Evolutionary conservation across 768 basidiomycete species (phyloP), one percentile per base, ranked within the genome.

Genomic region (Lentinula lateritia): DNA sequence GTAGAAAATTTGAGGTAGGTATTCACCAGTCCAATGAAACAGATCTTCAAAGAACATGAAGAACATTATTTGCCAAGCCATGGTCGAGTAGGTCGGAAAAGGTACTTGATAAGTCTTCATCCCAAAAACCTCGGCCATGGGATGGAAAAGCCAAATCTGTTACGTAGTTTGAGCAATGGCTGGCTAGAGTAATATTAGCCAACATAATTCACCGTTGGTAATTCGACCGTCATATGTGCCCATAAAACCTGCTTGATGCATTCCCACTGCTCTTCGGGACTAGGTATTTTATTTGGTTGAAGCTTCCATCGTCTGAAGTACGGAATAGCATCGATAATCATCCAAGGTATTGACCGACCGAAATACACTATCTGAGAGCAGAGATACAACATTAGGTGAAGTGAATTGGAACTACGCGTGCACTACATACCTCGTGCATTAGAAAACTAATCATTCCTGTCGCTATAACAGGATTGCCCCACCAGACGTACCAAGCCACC

Each of bases 11-110:
- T 3, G 3, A 4, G 1, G 7, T 16, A 12, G 7, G 18, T 20
- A 48, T 20, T 13, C 68, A 86, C 89, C 85, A 70, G 90, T 80
- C 78, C 88, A 98, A 75, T 99, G 96, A 83, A 91, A 98, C 68
- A 89, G 84, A 73, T 98, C 96, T 76, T 99, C 97, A 65, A 97
- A 92, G 71, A 96, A 80, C 74, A 98, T 97, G 81, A 98, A 98
- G 63, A 93, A 74, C 34, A 83, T 83, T 57, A 97, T 74, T 73
- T 96, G 95, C 16, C 83, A 87, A 3, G 78, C 73, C 82, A 95
- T 90, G 7, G 80, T 80, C 66, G 78, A 79, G 74, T 82, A 79
- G 0, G 83, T 71, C 0, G 97, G 92, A 78, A 99, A 92, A 0
- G 97, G 96, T 2, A 98, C 90, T 64, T 97, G 89, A 76, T 91